These are phyloP conservation scores for Ilex asprella DNA, from an alignment of 257 asterid genomes.

Conservation along the genomic window DNA sequence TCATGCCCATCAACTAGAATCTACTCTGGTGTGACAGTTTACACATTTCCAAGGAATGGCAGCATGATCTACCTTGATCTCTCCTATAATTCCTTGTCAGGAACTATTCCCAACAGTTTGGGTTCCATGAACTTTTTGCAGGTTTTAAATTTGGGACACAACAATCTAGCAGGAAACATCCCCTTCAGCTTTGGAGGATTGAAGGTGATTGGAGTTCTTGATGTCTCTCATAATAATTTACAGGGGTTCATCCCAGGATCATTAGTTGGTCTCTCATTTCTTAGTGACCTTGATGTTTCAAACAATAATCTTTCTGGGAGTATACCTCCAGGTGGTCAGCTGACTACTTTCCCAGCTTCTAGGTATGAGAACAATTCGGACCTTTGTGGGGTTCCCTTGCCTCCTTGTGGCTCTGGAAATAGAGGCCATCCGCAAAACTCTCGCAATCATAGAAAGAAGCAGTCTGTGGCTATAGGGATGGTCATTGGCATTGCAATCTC, in stretches of 20 bases:
- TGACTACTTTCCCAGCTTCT: conserved; percentile 74
- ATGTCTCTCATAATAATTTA: conserved; percentile 71
- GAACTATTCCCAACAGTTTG: conserved; percentile 52
- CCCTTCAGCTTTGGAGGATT: conserved; percentile 73
- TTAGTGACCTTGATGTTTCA: conserved; percentile 86
- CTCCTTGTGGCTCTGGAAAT: conserved; percentile 39
- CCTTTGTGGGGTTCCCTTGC: conserved; percentile 87
- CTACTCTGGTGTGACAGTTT: conserved; percentile 64
- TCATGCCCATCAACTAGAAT: conserved; percentile 76
- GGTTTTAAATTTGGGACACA: conserved; percentile 84
- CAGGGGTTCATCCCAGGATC: conserved; percentile 71
- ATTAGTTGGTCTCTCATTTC: conserved; percentile 65
- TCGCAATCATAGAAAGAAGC: conserved; percentile 26
- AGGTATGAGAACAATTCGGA: conserved; percentile 75
- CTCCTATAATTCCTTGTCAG: conserved; percentile 69
- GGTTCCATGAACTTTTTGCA: conserved; percentile 72
- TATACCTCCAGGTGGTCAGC: conserved; percentile 78
- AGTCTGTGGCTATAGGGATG: conserved; percentile 61
- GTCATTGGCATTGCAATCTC: conserved; percentile 69
- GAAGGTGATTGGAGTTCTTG: conserved; percentile 70
- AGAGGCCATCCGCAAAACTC: conserved; percentile 20
- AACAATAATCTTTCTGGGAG: conserved; percentile 70
- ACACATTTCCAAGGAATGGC: conserved; percentile 66
- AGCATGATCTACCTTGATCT: conserved; percentile 87
- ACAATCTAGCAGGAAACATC: conserved; percentile 52